A percentile compares a stretch with the other conserved stretches of the same genome.
Conservation (phyloP, 2,329 filamentous ascomycete genomes). For the Pseudocercospora fuligena region DNA sequence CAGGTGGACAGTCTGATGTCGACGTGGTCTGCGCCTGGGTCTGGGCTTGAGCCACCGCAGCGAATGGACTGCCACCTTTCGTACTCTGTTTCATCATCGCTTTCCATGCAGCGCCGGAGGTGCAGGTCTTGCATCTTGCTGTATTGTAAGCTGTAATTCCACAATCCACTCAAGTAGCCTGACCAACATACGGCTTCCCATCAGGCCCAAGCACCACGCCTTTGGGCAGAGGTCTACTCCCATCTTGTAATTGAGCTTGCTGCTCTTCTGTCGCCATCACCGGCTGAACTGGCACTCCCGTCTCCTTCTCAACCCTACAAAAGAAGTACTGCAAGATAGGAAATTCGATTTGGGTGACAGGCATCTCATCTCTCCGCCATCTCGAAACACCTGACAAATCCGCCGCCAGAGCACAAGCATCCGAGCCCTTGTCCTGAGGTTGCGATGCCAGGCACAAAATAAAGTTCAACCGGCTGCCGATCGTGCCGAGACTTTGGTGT, state of each 20-base stretch:
- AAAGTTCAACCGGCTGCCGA: conserved; percentile 3
- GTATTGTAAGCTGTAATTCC: conserved; percentile 5
- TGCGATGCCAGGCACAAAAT: conserved; percentile 8
- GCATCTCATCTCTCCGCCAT: conserved; percentile 36
- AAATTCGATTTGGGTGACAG: conserved; percentile 41
- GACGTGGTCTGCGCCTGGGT: no score
- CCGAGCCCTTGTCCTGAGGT: conserved; percentile 16
- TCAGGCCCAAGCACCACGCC: conserved; percentile 78
- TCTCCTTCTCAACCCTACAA: conserved; percentile 43
- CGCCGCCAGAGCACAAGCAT: conserved; percentile 10
- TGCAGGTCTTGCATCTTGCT: conserved; percentile 72
- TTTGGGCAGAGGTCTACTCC: conserved; percentile 64
- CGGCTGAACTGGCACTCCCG: conserved; percentile 44
- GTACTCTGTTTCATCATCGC: conserved; percentile 53
- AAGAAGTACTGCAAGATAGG: conserved; percentile 47
- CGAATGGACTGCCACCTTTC: conserved; percentile 33
- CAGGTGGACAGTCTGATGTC: conserved; percentile 77
- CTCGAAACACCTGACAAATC: conserved; percentile 29
- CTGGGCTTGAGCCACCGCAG: conserved; percentile 42
- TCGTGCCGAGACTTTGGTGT: neutral
- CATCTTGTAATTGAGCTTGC: conserved; percentile 34
- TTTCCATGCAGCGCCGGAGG: conserved; percentile 63
- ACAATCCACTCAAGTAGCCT: neutral
- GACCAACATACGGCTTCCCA: conserved; percentile 74
- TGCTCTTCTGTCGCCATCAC: conserved; percentile 40